Evolutionary conservation across 1,284 basidiomycete genomes (phyloP), one percentile per base, ranked within the genome.

Genomic region (Irpex lacteus): DNA sequence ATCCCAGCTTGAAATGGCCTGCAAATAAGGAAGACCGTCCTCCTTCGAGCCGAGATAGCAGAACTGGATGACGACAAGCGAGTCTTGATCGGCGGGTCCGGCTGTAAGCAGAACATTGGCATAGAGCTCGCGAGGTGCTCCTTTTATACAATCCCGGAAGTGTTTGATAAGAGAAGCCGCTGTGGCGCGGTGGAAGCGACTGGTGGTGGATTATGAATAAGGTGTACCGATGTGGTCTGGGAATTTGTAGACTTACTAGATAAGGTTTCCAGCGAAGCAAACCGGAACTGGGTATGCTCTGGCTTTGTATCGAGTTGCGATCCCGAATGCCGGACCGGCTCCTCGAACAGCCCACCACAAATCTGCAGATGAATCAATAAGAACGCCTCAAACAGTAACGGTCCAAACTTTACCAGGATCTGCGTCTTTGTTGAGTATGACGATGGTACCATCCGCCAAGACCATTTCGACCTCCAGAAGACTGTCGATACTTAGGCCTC

Each of bases 301-400:
- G 19, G 88, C 90, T 69, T 93, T 92, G 76, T 95, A 95, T 19
- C 94, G 84, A 15, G 92, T 95, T n/a, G 89, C 90, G 60, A 98
- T 84, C 13, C 95, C 94, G 55, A 97, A 85, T 2, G 88, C 85
- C 0, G 95, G 83, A 0, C 94, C 95, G 4, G 91, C 93, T 11
- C 95, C 95, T 63, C 94, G 85, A 32, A 96, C 75, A 3, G 90
- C 95, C 93, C 94, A 98, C 91, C 92, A 96, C 7, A 98, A 77
- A 70, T 92, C 90, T 92, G 64, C 18, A 49, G 32, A 19, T 19
- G n/a, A n/a, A n/a, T 65, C 44, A 59, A 36, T 18, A 50, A 6
- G 19, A 34, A 34, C 32, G 6, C 32, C 32, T 34, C 32, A 34
- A 34, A 34, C 32, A 6, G 32, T 6, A 34, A 6, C 5, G 32